Base-by-base conservation (phyloP, 345 rosid genomes). In the Isatis tinctoria region DNA sequence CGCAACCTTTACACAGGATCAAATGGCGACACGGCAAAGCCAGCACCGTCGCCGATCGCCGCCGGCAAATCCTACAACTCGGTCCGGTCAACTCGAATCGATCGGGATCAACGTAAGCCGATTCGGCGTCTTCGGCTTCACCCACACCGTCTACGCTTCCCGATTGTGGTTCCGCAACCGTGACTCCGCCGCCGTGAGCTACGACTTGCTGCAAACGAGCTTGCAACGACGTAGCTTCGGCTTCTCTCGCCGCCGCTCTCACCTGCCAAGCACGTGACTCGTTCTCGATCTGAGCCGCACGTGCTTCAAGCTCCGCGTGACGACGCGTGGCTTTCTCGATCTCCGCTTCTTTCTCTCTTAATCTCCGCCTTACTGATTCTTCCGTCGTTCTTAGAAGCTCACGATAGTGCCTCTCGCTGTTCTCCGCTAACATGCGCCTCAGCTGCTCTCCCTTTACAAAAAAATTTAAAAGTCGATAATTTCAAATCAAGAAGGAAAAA, bases 21-120 rank as follows among this genome's bases (percentile, higher is more conserved):
- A 93, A 86, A 81, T 93, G 98, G 58, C 97, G 96, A 79, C 98
- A 93, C 75, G 98, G 97, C 86, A 93, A 56, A 77, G 87, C 80
- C 54, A 93, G 82, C 76, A 93, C 95, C 75, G 91, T 68, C 67
- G 96, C 96, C 39, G 73, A 74, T 45, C 90, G 65, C 67, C 72
- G 79, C 73, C 83, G 65, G 70, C 98, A 94, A 26, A 73, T 75
- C 39, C 77, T 82, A 74, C 98, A 94, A 14, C 75, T 61, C 40
- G 95, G 90, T 10, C 89, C 84, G 6, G 72, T 48, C 44, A 64
- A 32, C 26, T 60, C 79, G 5, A 80, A 78, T 41, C 96, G 54
- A 48, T 88, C 97, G 0, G 96, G 96, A 80, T 91, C 96, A 4
- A 87, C 82, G 69, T 87, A 88, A 1, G 88, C 93, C 3, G 98